phyloP scores from a whole-genome alignment of 2,329 filamentous ascomycete species.

The Mycosphaerella sp. region DNA sequence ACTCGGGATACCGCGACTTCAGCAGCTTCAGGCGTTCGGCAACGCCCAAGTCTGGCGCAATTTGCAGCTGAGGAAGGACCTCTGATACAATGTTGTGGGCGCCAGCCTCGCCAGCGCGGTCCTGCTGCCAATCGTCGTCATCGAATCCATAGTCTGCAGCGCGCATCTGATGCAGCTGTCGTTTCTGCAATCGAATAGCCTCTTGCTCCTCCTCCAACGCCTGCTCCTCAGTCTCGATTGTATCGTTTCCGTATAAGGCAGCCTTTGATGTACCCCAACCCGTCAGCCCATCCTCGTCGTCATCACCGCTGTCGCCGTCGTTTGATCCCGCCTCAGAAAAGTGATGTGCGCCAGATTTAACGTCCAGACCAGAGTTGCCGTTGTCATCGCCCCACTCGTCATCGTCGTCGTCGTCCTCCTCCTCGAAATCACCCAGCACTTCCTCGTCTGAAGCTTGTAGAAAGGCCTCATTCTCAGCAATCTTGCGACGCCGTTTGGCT shows the following conservation, averaged over 20 bases:
- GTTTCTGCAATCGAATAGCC: conserved; percentile 79
- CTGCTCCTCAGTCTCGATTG: conserved; percentile 62
- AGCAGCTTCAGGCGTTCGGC: conserved; percentile 72
- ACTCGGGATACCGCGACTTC: conserved; percentile 80
- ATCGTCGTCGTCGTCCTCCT: conserved; percentile 61
- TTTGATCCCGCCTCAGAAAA: background rate
- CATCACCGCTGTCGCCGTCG: conserved; percentile 31
- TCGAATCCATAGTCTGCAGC: conserved; percentile 93
- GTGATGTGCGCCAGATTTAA: conserved; percentile 31
- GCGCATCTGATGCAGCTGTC: conserved; percentile 81
- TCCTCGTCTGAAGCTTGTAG: conserved; percentile 59
- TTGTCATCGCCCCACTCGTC: conserved; percentile 62
- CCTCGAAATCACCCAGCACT: conserved; percentile 47
- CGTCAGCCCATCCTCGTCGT: conserved; percentile 14
- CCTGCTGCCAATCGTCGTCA: conserved; percentile 72
- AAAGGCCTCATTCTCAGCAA: conserved; percentile 60
- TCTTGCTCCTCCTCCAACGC: conserved; percentile 90
- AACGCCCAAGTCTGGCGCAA: conserved; percentile 69
- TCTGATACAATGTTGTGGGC: conserved; percentile 64
- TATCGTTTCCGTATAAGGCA: conserved; percentile 90
- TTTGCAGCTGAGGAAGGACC: conserved; percentile 74
- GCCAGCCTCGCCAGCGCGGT: conserved; percentile 40
- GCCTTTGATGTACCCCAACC: conserved; percentile 26
- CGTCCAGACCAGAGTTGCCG: conserved; percentile 72
- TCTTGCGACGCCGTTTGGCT: conserved; percentile 68